Evolutionary conservation across 2,329 filamentous ascomycete genomes (phyloP), one percentile per base, ranked within the genome.

Genomic region (Ophiocordyceps camponoti-leonardi): DNA sequence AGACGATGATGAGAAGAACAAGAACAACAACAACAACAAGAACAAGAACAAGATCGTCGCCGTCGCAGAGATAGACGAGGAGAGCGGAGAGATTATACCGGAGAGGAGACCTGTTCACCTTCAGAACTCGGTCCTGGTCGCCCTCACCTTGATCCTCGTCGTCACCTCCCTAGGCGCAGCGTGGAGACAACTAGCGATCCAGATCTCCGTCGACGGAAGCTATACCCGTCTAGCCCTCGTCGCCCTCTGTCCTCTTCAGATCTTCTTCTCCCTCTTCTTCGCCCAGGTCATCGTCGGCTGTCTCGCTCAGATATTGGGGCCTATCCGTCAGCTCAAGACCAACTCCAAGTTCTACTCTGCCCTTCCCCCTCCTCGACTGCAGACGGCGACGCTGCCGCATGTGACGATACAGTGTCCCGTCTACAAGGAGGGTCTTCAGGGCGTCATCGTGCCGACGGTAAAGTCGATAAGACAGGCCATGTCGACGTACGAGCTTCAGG

Each of bases 341-440:
- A 92, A 92, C 69, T 86, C 83, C 56, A 84, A 83, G 60, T 90
- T 81, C 66, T 92, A 83, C 64, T 90, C 85, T 0, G 85, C 82
- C 1, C 68, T 71, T n/a, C 71, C 80, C 10, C 78, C 81, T 1
- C 72, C 73, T 19, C 69, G 82, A 43, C 61, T 87, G 26, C 72
- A 73, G 47, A 65, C 62, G 1, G 55, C 64, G 7, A 57, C 67
- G 23, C 69, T 88, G 16, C 83, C 82, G 2, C 83, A 86, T 56
- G 71, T 86, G 50, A 90, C 84, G 3, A 83, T 93, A 40, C 86
- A 94, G 57, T 88, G 84, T 59, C 86, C 86, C 5, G 83, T 93
- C 0, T 93, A 92, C 67, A 92, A 90, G 61, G 86, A 93, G 60
- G 84, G 85, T 51, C 70, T 93, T 3, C 66, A 66, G 33, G 76